phyloP scores from a whole-genome alignment of 1,284 basidiomycete genomes.

The Ceratobasidium papillatum region DNA sequence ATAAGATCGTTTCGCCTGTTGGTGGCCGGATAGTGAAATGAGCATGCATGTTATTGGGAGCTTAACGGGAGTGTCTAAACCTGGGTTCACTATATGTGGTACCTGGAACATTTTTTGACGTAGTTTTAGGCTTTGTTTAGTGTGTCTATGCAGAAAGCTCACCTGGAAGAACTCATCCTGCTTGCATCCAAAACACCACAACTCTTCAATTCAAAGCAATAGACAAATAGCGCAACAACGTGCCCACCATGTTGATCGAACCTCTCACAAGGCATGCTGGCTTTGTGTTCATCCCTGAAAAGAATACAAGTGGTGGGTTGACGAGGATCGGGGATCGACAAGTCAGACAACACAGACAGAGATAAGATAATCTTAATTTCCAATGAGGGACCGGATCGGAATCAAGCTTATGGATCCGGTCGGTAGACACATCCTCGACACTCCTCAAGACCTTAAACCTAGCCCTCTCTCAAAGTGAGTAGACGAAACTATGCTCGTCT shows the following conservation, averaged over 20 bases:
- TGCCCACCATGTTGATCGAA: constrained; percentile 38
- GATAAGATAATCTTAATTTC: constrained; percentile 38
- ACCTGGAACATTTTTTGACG: background rate
- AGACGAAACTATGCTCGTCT: background rate
- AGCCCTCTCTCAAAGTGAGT: constrained; percentile 38
- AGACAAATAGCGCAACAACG: background rate
- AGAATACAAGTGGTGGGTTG: background rate
- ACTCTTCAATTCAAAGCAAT: background rate
- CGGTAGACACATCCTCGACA: constrained; percentile 20
- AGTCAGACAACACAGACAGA: background rate
- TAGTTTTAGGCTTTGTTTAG: background rate
- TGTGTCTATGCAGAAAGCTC: background rate
- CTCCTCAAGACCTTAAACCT: constrained; percentile 30
- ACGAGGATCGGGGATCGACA: constrained; percentile 2
- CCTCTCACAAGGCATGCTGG: constrained; percentile 35
- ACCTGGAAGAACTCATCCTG: constrained; percentile 40
- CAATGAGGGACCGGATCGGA: constrained; percentile 4
- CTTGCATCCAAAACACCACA: constrained; percentile 7
- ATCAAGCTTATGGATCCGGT: constrained; percentile 14
- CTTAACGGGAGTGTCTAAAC: constrained; percentile 3
- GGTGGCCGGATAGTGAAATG: background rate
- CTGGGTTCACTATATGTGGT: constrained; percentile 36
- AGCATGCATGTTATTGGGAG: background rate
- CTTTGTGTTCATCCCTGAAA: background rate
- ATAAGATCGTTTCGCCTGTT: constrained; percentile 37